phyloP scores from a whole-genome alignment of 352 stramenopile species.

The Phytophthora syringae region DNA sequence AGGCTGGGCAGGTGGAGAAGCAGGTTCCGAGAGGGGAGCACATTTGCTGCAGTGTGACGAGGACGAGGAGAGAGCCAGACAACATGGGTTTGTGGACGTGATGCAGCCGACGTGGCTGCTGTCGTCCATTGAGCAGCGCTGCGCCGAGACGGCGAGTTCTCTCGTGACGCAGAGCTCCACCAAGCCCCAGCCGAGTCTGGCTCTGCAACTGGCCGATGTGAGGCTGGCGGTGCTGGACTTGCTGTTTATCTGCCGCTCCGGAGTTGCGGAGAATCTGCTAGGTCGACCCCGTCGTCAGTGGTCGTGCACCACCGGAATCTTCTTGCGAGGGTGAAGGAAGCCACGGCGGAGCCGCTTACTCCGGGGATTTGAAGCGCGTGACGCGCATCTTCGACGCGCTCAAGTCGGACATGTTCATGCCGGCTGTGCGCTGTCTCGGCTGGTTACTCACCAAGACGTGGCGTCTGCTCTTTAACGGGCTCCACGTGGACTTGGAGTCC shows the following conservation, averaged over 20 bases:
- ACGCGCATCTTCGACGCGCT: slow-evolving; percentile 67
- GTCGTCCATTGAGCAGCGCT: slow-evolving; percentile 71
- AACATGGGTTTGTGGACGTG: slow-evolving; percentile 70
- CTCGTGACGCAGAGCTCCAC: slow-evolving; percentile 30
- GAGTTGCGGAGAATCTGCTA: slow-evolving; percentile 57
- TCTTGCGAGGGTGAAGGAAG: slow-evolving; percentile 39
- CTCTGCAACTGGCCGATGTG: slow-evolving; percentile 50
- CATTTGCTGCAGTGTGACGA: slow-evolving; percentile 17
- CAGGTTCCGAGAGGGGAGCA: slow-evolving; percentile 1
- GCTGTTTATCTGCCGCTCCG: slow-evolving; percentile 68
- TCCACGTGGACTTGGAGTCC: slow-evolving; percentile 76
- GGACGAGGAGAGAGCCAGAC: not conserved
- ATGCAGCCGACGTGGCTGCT: slow-evolving; percentile 81
- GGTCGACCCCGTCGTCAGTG: slow-evolving; percentile 50
- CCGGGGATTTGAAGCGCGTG: slow-evolving; percentile 42
- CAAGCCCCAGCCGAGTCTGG: slow-evolving; percentile 15
- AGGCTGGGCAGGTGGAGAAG: not conserved
- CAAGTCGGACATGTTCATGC: slow-evolving; percentile 80
- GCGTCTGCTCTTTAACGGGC: slow-evolving; percentile 73
- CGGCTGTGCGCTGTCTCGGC: slow-evolving; percentile 72
- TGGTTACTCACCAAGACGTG: slow-evolving; percentile 85
- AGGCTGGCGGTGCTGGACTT: slow-evolving; percentile 69
- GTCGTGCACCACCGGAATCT: slow-evolving; percentile 53
- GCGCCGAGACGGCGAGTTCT: slow-evolving; percentile 42
- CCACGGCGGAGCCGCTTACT: slow-evolving; percentile 23